These are phyloP conservation scores for Brassica rapa DNA, from an alignment of 345 rosid genomes.

Conservation along the genomic window DNA sequence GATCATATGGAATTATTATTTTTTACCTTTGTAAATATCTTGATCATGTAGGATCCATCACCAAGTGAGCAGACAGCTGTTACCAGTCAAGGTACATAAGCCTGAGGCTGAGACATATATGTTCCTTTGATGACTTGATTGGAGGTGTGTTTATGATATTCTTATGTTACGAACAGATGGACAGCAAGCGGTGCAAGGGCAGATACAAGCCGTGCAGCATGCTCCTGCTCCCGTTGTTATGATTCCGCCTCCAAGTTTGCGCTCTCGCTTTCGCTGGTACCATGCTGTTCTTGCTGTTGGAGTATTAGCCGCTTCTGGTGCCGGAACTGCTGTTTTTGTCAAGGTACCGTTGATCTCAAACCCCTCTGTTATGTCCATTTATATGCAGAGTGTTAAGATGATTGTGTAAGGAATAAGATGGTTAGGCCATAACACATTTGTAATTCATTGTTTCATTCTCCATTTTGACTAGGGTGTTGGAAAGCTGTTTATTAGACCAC, in stretches of 20 bases:
- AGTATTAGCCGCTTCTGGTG: conserved; percentile 79
- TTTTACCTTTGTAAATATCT: conserved; percentile 17
- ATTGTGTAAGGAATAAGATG: neutral
- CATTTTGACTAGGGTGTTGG: neutral
- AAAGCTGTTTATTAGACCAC: neutral
- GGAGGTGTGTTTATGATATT: conserved; percentile 21
- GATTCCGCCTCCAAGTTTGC: conserved; percentile 42
- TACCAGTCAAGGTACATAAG: conserved; percentile 56
- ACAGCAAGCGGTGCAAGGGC: conserved; percentile 48
- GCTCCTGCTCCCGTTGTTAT: conserved; percentile 58
- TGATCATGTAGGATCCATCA: conserved; percentile 63
- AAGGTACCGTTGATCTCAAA: conserved; percentile 52
- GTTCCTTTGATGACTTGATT: conserved; percentile 17
- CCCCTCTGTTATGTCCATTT: conserved; percentile 6
- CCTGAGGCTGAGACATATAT: neutral
- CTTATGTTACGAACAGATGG: conserved; percentile 48
- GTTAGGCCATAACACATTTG: neutral
- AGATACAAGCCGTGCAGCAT: conserved; percentile 60
- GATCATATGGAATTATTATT: neutral
- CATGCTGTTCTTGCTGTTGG: conserved; percentile 81
- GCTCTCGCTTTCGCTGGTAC: conserved; percentile 68
- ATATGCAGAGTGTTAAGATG: neutral
- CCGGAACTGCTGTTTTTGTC: conserved; percentile 74
- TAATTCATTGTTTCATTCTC: neutral
- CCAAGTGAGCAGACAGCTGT: conserved; percentile 63